Base-by-base conservation (phyloP, 805 yeast genomes). In the Ogataea dorogensis region DNA sequence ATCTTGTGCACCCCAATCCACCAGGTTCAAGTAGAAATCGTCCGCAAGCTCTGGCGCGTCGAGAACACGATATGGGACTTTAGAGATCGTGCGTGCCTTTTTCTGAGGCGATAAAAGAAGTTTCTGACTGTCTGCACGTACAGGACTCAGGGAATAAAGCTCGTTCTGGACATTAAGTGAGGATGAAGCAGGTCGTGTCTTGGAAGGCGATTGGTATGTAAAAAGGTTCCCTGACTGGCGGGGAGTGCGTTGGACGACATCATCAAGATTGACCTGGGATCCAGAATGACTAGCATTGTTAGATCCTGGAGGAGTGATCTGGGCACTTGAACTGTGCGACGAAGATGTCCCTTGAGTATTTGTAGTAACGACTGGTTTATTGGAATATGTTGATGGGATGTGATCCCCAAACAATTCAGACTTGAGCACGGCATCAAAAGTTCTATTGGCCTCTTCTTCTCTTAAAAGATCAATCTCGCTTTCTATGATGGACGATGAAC, bases 11-110 rank as follows among this genome's bases (percentile, higher is more conserved):
- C 97, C 95, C 98, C 98, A 91, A 57, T 93, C 98, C 1, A 93
- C 84, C 38, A 93, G 68, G 51, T 93, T 93, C 33, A 88, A 70
- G 57, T 91, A 91, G 55, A 89, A 91, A 57, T 91, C 98, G 58
- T 93, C 98, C 5, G 87, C 87, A 15, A 93, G 67, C 31, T 87
- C 95, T 0, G 98, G 98, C 0, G 98, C 98, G 63, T 91, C 98
- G 28, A 91, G 71, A 5, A 91, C 97, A 38, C 96, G 71, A 54
- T 83, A 88, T 0, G 98, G 98, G 1, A 88, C 86, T 53, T 84
- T 86, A 3, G 93, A 71, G 14, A 93, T 85, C 19, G 75, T 73
- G 28, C 98, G 65, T 2, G 83, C 77, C 52, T 78, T 82, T 60
- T 81, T 86, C 39, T 83, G 81, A 0, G 97, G 97, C 2, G 91